Evolutionary conservation across 192 early-diverging fungal species (phyloP).

Genomic region (Borealophlyctis nickersoniae): DNA sequence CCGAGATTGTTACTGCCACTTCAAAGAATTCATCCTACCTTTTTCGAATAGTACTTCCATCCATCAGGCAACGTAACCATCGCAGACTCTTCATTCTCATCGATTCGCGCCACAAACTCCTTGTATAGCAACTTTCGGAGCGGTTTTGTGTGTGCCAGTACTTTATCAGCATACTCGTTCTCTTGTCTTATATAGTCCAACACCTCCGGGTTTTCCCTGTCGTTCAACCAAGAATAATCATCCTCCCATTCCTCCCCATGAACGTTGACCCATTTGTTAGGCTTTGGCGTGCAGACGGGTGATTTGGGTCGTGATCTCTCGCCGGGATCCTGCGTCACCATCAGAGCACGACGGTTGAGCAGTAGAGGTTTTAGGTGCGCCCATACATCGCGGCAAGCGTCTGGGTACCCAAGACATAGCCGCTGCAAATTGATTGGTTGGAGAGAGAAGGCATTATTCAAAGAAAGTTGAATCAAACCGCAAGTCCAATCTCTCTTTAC

Average conservation of each 20-base stretch:
- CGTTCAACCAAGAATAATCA: slow-evolving; percentile 52
- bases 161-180: slow-evolving; percentile 48
- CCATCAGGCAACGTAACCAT: slow-evolving; percentile 47
- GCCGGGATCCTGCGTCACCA: background rate
- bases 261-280: slow-evolving; percentile 33
- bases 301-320: slow-evolving; percentile 16
- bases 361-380: slow-evolving; percentile 10
- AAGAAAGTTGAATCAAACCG: too few species aligned
- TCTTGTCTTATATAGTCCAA: slow-evolving; percentile 56
- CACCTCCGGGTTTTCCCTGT: slow-evolving; percentile 51
- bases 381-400: slow-evolving; percentile 17
- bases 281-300: slow-evolving; percentile 28
- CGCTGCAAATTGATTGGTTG: background rate
- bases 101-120: slow-evolving; percentile 60
- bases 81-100: slow-evolving; percentile 51
- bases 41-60: slow-evolving; percentile 57
- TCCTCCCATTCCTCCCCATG: slow-evolving; percentile 57
- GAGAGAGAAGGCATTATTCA: too few species aligned
- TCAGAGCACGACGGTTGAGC: background rate
- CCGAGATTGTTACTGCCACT: background rate
- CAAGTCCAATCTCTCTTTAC: too few species aligned
- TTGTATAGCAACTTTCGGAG: slow-evolving; percentile 56
- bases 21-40: slow-evolving; percentile 14
- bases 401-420: slow-evolving; percentile 16
- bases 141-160: slow-evolving; percentile 47